Conservation (phyloP, 768 basidiomycete species). For the Tricholoma furcatifolium region DNA sequence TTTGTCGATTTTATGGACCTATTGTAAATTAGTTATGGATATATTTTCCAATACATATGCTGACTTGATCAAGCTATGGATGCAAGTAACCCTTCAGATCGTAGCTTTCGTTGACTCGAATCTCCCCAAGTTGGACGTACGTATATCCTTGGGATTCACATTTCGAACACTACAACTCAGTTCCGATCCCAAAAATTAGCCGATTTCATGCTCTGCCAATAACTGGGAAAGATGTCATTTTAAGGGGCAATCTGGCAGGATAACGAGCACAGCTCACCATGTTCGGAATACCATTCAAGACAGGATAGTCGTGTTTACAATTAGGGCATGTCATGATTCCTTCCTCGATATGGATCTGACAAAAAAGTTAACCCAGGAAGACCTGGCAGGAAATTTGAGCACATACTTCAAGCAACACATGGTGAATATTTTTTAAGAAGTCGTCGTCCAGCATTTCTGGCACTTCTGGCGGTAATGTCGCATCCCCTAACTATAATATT, state of each 20-base stretch:
- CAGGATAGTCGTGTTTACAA: constrained; percentile 86
- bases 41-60: too few relatives aligned
- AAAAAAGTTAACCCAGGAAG: not conserved
- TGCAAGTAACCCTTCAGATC: too few relatives aligned
- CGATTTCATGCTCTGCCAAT: constrained; percentile 89
- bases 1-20: too few relatives aligned
- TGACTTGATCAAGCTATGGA: too few relatives aligned
- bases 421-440: constrained; percentile 80
- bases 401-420: constrained; percentile 87
- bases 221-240: constrained; percentile 46
- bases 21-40: too few relatives aligned
- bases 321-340: constrained; percentile 92
- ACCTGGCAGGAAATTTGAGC: not conserved
- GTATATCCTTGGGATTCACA: too few relatives aligned
- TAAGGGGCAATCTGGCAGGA: not conserved
- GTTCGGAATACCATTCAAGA: constrained; percentile 95
- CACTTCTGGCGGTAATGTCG: constrained; percentile 70
- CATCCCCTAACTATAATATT: constrained; percentile 75
- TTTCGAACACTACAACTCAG: not conserved
- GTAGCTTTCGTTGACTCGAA: too few relatives aligned
- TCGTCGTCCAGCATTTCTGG: constrained; percentile 82
- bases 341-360: constrained; percentile 89
- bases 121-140: too few relatives aligned
- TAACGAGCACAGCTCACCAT: constrained; percentile 60
- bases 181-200: constrained; percentile 31